A percentile compares a stretch with the other conserved stretches of the same genome.
These are phyloP conservation scores for Eucalyptus brandiana DNA, from an alignment of 345 rosid genomes.

Conservation along the genomic window DNA sequence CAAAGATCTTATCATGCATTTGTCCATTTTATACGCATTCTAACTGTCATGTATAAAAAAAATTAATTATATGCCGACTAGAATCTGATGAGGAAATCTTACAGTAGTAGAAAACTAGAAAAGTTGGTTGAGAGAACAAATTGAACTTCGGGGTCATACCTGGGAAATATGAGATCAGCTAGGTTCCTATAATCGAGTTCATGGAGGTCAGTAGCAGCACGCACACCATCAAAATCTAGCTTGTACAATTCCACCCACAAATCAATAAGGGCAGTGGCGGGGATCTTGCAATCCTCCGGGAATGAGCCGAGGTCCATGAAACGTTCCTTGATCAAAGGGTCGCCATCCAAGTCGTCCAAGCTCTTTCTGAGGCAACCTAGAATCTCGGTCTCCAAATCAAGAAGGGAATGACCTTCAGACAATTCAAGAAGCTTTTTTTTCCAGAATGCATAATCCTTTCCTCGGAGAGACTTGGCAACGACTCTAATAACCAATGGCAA, in stretches of 20 bases:
- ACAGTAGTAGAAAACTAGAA: background rate
- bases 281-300: slow-evolving; percentile 42
- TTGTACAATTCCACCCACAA: slow-evolving; percentile 37
- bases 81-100: background rate
- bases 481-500: slow-evolving; percentile 41
- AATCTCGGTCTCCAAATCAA: slow-evolving; percentile 6
- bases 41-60: background rate
- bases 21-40: background rate
- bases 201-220: slow-evolving; percentile 14
- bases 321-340: slow-evolving; percentile 17
- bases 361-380: slow-evolving; percentile 30
- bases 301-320: slow-evolving; percentile 50
- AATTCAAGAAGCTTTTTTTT: slow-evolving; percentile 1
- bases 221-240: slow-evolving; percentile 2
- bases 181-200: slow-evolving; percentile 26
- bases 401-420: slow-evolving; percentile 10
- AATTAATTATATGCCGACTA: background rate
- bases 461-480: slow-evolving; percentile 32
- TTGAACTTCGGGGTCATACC: slow-evolving; percentile 8
- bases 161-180: background rate
- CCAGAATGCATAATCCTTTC: slow-evolving; percentile 16
- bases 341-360: slow-evolving; percentile 15
- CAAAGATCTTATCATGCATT: background rate
- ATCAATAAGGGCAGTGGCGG: slow-evolving; percentile 33
- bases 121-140: background rate